A percentile compares a stretch with the other conserved stretches of the same genome.
phyloP scores from a whole-genome alignment of 2,329 filamentous ascomycete species.

The Juglanconis oblonga region DNA sequence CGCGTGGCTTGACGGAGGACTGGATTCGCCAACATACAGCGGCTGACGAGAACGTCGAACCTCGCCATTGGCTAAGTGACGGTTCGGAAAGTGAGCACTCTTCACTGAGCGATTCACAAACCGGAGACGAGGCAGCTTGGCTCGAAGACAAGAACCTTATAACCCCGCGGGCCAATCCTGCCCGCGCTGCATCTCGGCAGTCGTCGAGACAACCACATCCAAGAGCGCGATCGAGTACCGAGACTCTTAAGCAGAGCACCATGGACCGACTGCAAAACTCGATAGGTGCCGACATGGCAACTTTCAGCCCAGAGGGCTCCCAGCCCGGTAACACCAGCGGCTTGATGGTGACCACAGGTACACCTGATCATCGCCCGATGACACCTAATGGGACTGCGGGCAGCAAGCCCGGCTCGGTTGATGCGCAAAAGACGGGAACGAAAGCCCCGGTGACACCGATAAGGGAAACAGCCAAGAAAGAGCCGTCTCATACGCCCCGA shows the following conservation, averaged over 20 bases:
- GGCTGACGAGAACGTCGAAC: constrained; percentile 65
- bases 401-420: neutral
- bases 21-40: constrained; percentile 85
- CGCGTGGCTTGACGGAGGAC: constrained; percentile 70
- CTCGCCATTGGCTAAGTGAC: constrained; percentile 82
- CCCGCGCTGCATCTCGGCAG: constrained; percentile 27
- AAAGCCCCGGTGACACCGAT: constrained; percentile 24
- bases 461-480: constrained; percentile 32
- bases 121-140: constrained; percentile 45
- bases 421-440: constrained; percentile 3
- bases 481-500: constrained; percentile 48
- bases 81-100: constrained; percentile 71
- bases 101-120: constrained; percentile 67
- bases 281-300: constrained; percentile 24
- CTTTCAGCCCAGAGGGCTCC: constrained; percentile 22
- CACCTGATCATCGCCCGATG: constrained; percentile 4
- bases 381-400: constrained; percentile 6
- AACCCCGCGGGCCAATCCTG: constrained; percentile 43
- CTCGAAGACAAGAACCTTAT: constrained; percentile 45
- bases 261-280: constrained; percentile 21
- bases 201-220: constrained; percentile 36
- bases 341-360: constrained; percentile 2
- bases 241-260: constrained; percentile 48
- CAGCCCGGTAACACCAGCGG: constrained; percentile 2
- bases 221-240: constrained; percentile 51